These are phyloP conservation scores for Penicillium sp. DNA, from an alignment of 2,329 filamentous ascomycete genomes.

Conservation along the genomic window DNA sequence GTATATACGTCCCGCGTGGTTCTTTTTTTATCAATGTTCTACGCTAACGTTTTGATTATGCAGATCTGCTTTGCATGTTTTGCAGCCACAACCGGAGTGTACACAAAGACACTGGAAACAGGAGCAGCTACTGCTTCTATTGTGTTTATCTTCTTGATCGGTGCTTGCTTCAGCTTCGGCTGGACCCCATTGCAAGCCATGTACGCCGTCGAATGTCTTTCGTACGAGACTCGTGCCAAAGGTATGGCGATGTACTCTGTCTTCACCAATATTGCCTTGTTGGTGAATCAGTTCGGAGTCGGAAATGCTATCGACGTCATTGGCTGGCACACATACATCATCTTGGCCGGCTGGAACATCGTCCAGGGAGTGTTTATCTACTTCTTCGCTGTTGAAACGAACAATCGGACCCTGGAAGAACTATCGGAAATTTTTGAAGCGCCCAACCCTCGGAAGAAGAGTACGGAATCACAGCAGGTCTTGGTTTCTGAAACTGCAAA, in stretches of 20 bases:
- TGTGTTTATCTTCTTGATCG: conserved; percentile 57
- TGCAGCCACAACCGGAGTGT: conserved; percentile 7
- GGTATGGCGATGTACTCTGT: conserved; percentile 54
- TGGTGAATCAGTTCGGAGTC: conserved; percentile 51
- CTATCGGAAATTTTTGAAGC: conserved; percentile 40
- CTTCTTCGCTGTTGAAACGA: conserved; percentile 38
- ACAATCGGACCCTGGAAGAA: conserved; percentile 34
- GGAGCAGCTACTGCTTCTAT: conserved; percentile 40
- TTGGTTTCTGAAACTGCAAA: conserved; percentile 22
- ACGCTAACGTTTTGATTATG: neutral
- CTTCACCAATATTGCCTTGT: conserved; percentile 46
- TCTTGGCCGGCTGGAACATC: conserved; percentile 42
- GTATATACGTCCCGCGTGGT: neutral
- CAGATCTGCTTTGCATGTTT: conserved; percentile 5
- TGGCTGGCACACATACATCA: conserved; percentile 56
- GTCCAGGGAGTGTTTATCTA: conserved; percentile 33
- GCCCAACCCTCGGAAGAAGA: conserved; percentile 40
- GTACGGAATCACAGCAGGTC: conserved; percentile 35
- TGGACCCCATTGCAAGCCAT: conserved; percentile 49
- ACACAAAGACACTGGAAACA: conserved; percentile 34
- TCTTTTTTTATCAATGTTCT: neutral
- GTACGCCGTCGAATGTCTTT: conserved; percentile 56
- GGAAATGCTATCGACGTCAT: conserved; percentile 52
- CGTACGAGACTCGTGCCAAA: conserved; percentile 57
- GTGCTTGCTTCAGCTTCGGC: conserved; percentile 49